Base-by-base conservation (phyloP, 1,139 yeast species). In the Pichia sp. region DNA sequence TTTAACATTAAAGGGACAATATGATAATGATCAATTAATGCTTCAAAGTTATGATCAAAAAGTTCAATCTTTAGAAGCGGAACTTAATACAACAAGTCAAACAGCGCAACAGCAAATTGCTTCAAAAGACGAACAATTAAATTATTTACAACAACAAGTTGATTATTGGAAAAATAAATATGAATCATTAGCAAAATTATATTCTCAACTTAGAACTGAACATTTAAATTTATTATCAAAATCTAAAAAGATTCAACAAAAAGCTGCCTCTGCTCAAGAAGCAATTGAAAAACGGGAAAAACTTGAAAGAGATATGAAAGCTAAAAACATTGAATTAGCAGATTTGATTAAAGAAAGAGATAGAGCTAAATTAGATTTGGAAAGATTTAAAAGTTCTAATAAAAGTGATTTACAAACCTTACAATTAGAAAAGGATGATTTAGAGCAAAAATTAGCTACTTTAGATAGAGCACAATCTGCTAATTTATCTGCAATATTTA, bases 231-330 rank as follows among this genome's bases (percentile, higher is more conserved):
- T 89, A 51, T 73, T 90, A 56, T 74, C 86, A 40, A 84, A 84
- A 60, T 84, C 84, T 60, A 90, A 90, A 62, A 83, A 84, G 55
- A 75, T 84, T 46, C 96, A 89, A 64, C 87, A 89, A 55, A 87
- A 86, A 63, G 95, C 94, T 8, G 84, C 90, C 28, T 84, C 95
- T 50, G 96, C 97, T 8, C 96, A 87, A 61, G 97, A 89, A 63
- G 86, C 96, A 0, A 80, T 89, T 51, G 84, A 84, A 55, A 84
- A 82, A 64, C 81, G 90, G 54, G 96, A 89, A 59, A 80, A 79
- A 59, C 68, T 86, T 35, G 96, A 89, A 63, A 80, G 85, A 51
- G 96, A 87, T 51, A 68, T 87, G 63, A 87, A 86, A 62, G 76
- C 92, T 16, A 89, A 89, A 66, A 89, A 87, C 60, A 73, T 87